These are phyloP conservation scores for Austroboletus niveus DNA, from an alignment of 1,284 basidiomycete genomes.

Conservation along the genomic window DNA sequence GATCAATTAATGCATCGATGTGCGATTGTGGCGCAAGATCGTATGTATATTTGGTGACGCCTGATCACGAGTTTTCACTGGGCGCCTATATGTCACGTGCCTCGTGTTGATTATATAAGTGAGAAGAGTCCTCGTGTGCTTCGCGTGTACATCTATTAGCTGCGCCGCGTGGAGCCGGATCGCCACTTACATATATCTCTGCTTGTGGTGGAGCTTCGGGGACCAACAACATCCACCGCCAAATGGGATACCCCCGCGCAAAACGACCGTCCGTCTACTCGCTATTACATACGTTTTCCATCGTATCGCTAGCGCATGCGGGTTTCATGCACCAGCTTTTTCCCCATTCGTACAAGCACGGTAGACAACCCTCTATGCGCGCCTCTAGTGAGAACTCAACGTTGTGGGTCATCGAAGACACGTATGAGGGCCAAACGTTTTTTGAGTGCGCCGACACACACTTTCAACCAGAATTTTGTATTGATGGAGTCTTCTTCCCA, in stretches of 20 bases:
- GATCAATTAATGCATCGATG: too few relatives aligned
- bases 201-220: neutral
- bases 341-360: conserved; percentile 2
- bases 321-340: conserved; percentile 4
- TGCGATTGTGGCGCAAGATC: too few relatives aligned
- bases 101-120: neutral
- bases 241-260: conserved; percentile 16
- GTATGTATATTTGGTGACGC: too few relatives aligned
- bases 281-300: conserved; percentile 14
- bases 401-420: conserved; percentile 56
- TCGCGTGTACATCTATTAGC: conserved; percentile 19
- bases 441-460: conserved; percentile 45
- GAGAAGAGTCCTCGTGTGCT: conserved; percentile 20
- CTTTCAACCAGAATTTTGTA: neutral
- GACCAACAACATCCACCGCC: conserved; percentile 7
- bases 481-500: conserved; percentile 14
- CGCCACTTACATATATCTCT: neutral
- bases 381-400: conserved; percentile 45
- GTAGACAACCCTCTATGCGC: conserved; percentile 14
- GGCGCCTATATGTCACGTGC: neutral
- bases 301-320: conserved; percentile 14
- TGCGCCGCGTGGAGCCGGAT: conserved; percentile 13
- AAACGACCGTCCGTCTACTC: conserved; percentile 9
- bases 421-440: conserved; percentile 51
- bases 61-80: too few relatives aligned